A percentile compares a stretch with the other conserved stretches of the same genome.
These are phyloP conservation scores for Sphaerostilbella broomeana DNA, from an alignment of 2,329 filamentous ascomycete species.

Conservation along the genomic window DNA sequence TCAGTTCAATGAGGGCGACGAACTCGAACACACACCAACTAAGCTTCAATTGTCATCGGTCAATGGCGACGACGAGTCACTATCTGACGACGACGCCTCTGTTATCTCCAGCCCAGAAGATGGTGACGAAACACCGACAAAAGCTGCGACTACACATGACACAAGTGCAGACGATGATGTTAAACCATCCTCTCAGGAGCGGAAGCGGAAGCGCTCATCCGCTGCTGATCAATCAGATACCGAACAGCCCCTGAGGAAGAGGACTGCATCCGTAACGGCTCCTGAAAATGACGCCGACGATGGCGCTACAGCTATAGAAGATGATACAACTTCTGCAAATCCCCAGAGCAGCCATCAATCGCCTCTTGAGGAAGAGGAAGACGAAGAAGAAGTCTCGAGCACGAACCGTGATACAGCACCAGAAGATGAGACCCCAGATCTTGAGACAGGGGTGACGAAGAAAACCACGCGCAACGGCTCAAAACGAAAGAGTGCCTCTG, in stretches of 20 bases:
- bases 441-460: constrained; percentile 29
- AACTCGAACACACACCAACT: constrained; percentile 65
- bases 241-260: constrained; percentile 47
- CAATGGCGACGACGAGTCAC: constrained; percentile 33
- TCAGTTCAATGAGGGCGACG: constrained; percentile 46
- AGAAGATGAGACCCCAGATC: constrained; percentile 28
- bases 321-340: constrained; percentile 31
- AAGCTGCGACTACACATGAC: constrained; percentile 23
- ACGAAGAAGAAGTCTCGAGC: constrained; percentile 37
- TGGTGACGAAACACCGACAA: constrained; percentile 31
- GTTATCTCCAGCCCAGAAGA: constrained; percentile 32
- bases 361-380: constrained; percentile 44
- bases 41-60: constrained; percentile 56
- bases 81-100: constrained; percentile 33
- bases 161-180: constrained; percentile 25
- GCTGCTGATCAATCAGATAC: constrained; percentile 37
- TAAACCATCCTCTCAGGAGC: constrained; percentile 30
- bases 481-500: constrained; percentile 29
- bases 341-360: constrained; percentile 34
- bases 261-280: constrained; percentile 42
- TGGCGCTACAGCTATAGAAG: constrained; percentile 27
- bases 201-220: constrained; percentile 47
- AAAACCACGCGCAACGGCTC: constrained; percentile 37
- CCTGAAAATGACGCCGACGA: constrained; percentile 31
- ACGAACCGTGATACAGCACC: constrained; percentile 22